phyloP scores from a whole-genome alignment of 768 basidiomycete genomes.

The Kwoniella mangroviensis region DNA sequence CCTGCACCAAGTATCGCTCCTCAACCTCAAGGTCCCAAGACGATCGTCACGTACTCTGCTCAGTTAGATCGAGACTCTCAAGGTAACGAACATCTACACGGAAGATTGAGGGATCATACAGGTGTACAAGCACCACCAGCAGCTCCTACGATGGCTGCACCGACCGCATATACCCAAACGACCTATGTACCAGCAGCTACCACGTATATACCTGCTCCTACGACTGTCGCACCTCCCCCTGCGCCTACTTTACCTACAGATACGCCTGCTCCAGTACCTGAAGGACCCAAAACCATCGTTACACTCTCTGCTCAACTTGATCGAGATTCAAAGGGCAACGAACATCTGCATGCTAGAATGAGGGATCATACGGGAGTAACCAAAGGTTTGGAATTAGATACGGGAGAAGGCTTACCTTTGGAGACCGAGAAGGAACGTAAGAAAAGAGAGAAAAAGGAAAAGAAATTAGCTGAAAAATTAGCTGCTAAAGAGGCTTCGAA shows the following conservation, averaged over 20 bases:
- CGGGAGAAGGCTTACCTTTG: conserved; percentile 9
- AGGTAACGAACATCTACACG: conserved; percentile 41
- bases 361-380: conserved; percentile 12
- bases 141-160: neutral
- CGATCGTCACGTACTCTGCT: conserved; percentile 34
- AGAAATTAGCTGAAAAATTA: conserved; percentile 19
- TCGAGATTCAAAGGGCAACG: conserved; percentile 32
- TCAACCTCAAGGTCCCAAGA: conserved; percentile 27
- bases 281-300: conserved; percentile 31
- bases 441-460: conserved; percentile 31
- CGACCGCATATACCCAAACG: neutral
- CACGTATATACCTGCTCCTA: conserved; percentile 6
- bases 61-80: conserved; percentile 30
- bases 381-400: conserved; percentile 19
- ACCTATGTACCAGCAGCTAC: conserved; percentile 4
- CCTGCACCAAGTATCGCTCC: neutral
- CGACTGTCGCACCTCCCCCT: neutral
- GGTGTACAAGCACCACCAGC: conserved; percentile 18
- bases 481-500: neutral
- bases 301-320: conserved; percentile 39
- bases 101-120: conserved; percentile 35
- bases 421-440: conserved; percentile 24
- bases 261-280: neutral
- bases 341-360: conserved; percentile 26
- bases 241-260: neutral